Evolutionary conservation across 768 basidiomycete species (phyloP).

Genomic region (Hebeloma cylindrosporum): DNA sequence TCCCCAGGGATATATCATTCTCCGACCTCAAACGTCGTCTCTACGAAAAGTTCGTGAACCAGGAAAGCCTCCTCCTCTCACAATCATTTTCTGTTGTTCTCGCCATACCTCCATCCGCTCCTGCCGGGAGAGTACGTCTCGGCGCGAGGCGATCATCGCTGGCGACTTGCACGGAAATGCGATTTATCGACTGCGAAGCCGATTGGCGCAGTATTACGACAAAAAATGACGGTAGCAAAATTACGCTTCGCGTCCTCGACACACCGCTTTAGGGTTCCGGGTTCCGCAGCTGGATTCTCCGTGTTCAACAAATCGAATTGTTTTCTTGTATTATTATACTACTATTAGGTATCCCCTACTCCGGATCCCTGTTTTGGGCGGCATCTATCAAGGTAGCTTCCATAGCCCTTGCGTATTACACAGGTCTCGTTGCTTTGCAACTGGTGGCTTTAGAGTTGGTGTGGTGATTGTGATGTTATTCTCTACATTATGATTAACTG

Average conservation of each 20-base stretch:
- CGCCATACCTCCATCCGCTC: conserved; percentile 34
- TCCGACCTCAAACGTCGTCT: conserved; percentile 56
- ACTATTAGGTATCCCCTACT: no score
- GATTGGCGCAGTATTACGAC: conserved; percentile 58
- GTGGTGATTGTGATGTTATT: no score
- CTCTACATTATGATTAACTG: no score
- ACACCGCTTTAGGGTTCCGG: conserved; percentile 17
- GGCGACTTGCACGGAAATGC: conserved; percentile 35
- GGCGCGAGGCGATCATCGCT: conserved; percentile 35
- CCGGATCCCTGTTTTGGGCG: no score
- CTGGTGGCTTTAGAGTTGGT: no score
- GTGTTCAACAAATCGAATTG: no score
- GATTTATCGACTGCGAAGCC: conserved; percentile 52
- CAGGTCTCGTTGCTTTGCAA: no score
- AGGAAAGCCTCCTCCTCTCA: conserved; percentile 55
- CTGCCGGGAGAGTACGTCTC: conserved; percentile 18
- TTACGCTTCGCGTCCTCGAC: conserved; percentile 58
- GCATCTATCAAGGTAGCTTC: no score
- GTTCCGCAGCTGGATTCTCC: conserved; percentile 6
- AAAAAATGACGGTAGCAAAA: conserved; percentile 47
- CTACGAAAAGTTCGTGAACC: conserved; percentile 64
- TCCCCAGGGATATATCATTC: conserved; percentile 46
- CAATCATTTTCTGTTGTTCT: conserved; percentile 57
- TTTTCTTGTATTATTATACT: no score
- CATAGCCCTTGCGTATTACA: no score